Evolutionary conservation across 2,329 filamentous ascomycete species (phyloP), one percentile per base, ranked within the genome.

Genomic region (Epicoccum nigrum): DNA sequence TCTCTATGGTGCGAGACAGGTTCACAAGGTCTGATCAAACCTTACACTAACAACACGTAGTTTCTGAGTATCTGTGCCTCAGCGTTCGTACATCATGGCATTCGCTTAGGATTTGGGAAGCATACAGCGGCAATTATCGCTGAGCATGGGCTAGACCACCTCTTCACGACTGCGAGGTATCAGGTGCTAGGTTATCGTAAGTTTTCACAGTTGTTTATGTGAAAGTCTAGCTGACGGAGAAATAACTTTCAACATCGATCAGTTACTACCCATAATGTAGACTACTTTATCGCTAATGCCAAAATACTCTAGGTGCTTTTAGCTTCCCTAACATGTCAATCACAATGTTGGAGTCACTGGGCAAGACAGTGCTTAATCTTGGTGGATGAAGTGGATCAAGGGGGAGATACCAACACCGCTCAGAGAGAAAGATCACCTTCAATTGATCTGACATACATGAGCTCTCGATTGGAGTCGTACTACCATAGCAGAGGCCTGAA

Each of bases 181-280:
- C 51, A 54, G 27, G 54, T 57, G 34, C 20, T 57, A 13, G 51
- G 46, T 17, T 54, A 57, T 19, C 51, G 51, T 51, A 49, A 3
- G 45, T 28, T 5, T 2, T 27, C 7, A 28, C n/a, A 16, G 16
- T 2, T 37, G 2, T 13, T 20, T 6, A 17, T 3, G n/a, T 5
- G 23, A 42, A 11, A n/a, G 7, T 16, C 7, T 34, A 12, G 16
- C 33, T 53, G 15, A 37, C 28, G 23, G 6, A 19, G 7, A 6
- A n/a, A 13, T 19, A 53, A 38, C 50, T 20, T 47, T 52, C 23
- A 51, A 46, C 12, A 38, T 51, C 15, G 48, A 41, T 51, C 17
- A 30, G 15, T 3, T 17, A n/a, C 8, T 7, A 7, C 16, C 7
- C n/a, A n/a, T n/a, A n/a, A n/a, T n/a, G n/a, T n/a, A 20, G 16